A percentile compares a stretch with the other conserved stretches of the same genome.
phyloP scores from a whole-genome alignment of 306 rosid genomes.

The Senna tora region DNA sequence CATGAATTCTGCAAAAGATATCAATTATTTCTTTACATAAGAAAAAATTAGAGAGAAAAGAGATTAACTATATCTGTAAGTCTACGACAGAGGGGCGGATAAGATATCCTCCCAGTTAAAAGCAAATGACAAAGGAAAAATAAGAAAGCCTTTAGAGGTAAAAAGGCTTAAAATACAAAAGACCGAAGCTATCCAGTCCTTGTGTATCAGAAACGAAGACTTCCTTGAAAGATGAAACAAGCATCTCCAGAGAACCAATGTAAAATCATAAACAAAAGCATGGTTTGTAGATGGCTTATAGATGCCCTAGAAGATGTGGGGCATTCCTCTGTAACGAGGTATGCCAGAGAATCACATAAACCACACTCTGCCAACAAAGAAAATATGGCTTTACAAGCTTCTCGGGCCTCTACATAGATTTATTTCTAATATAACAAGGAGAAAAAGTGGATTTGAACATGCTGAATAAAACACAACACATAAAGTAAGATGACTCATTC shows the following conservation, averaged over 20 bases:
- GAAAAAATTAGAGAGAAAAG: not conserved
- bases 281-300: too few relatives aligned
- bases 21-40: not conserved
- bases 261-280: not conserved
- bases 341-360: not conserved
- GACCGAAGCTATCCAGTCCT: not conserved
- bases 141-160: not conserved
- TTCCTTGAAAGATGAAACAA: not conserved
- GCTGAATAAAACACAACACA: too few relatives aligned
- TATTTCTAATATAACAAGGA: too few relatives aligned
- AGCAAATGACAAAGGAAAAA: not conserved
- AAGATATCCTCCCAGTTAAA: not conserved
- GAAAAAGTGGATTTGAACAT: too few relatives aligned
- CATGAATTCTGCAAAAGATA: slow-evolving; percentile 74
- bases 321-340: not conserved
- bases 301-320: not conserved
- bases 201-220: not conserved
- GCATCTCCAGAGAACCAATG: not conserved
- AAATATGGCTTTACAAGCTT: too few relatives aligned
- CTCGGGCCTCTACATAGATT: too few relatives aligned
- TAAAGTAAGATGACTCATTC: too few relatives aligned
- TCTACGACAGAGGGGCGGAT: not conserved
- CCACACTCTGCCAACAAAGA: not conserved
- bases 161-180: not conserved
- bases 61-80: not conserved